Conservation (phyloP, 495 filamentous ascomycete species). For the Xylaria grammica region DNA sequence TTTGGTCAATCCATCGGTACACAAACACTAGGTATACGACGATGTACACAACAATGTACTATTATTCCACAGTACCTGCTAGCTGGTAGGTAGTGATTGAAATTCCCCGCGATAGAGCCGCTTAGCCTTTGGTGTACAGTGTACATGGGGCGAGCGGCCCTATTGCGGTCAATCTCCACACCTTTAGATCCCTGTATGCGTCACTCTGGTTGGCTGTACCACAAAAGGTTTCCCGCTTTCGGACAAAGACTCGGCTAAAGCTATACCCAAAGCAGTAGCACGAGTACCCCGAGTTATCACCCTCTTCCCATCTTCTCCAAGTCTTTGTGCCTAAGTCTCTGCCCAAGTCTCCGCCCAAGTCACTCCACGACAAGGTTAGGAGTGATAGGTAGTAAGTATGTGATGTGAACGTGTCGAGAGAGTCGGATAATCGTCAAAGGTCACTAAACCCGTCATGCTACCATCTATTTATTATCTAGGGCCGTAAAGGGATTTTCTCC, state of each 20-base stretch:
- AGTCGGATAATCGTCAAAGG: not conserved
- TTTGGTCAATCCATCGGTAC: not conserved
- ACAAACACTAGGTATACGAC: conserved; percentile 16
- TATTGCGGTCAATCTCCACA: conserved; percentile 37
- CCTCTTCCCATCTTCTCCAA: not conserved
- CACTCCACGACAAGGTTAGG: too few relatives aligned
- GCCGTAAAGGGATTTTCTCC: too few relatives aligned
- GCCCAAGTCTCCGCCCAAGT: too few relatives aligned
- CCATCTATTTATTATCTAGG: not conserved
- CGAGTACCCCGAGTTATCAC: not conserved
- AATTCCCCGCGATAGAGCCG: conserved; percentile 45
- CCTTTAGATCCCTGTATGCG: conserved; percentile 27
- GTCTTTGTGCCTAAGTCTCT: too few relatives aligned
- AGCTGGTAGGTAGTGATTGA: conserved; percentile 6
- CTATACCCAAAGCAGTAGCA: conserved; percentile 7
- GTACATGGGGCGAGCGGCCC: conserved; percentile 37
- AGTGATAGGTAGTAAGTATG: too few relatives aligned
- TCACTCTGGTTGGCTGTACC: conserved; percentile 29
- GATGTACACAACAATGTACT: too few relatives aligned
- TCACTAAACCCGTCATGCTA: not conserved
- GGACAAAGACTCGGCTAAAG: conserved; percentile 13
- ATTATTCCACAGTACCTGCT: conserved; percentile 20
- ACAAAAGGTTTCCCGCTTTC: conserved; percentile 15
- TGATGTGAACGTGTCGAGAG: too few relatives aligned
- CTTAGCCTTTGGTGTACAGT: conserved; percentile 17